Evolutionary conservation across 805 yeast species (phyloP).

Genomic region (Saccharomycopsis babjevae): DNA sequence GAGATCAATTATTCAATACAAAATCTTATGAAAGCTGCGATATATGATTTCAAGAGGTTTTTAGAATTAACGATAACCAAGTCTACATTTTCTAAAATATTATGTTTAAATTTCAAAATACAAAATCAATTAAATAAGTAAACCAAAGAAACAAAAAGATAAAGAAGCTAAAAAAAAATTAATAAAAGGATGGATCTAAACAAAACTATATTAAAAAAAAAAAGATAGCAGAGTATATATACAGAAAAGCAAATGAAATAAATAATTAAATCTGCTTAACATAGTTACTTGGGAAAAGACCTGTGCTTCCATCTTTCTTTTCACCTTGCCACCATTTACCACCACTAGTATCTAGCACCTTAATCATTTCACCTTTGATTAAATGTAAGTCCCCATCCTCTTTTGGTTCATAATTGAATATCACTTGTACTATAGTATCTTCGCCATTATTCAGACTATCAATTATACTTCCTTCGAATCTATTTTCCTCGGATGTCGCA

Average conservation of each 20-base stretch:
- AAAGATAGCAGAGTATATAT: not conserved
- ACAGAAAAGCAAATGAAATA: not conserved
- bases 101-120: no score
- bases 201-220: not conserved
- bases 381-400: constrained; percentile 30
- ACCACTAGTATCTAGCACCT: constrained; percentile 27
- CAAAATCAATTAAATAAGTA: no score
- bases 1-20: no score
- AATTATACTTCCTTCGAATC: not conserved
- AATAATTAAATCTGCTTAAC: constrained; percentile 21
- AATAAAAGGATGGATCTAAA: not conserved
- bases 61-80: no score
- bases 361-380: constrained; percentile 28
- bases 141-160: no score
- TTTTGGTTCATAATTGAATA: constrained; percentile 9
- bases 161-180: no score
- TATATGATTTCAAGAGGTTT: no score
- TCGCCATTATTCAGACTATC: not conserved
- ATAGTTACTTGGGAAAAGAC: constrained; percentile 39
- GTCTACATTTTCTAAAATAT: no score
- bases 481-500: not conserved
- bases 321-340: constrained; percentile 43
- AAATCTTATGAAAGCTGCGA: no score
- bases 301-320: constrained; percentile 30
- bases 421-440: not conserved